Base-by-base conservation (phyloP, 2,329 filamentous ascomycete genomes). In the Hypoxylon sp. region DNA sequence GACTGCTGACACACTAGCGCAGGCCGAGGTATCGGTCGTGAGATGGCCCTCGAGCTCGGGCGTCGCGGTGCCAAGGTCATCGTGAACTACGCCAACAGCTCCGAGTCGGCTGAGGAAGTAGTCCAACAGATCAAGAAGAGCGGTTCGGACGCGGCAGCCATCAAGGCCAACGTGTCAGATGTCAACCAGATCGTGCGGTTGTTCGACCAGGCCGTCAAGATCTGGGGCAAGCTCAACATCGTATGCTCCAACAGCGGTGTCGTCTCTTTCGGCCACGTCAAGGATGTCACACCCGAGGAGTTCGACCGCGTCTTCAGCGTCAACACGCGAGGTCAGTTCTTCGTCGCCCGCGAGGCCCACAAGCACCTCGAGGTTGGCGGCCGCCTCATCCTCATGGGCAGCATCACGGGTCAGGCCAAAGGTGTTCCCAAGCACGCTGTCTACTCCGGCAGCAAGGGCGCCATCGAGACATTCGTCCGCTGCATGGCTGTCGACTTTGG, bases 391-490 rank as follows among this genome's bases (percentile, higher is more conserved):
- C 83, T 94, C 70, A 93, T 91, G 88, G 87, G 85, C 29, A 90
- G 86, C 63, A 92, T 92, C 77, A 90, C 90, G 0, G 79, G 90
- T 76, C 78, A 90, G 81, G 90, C 79, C 61, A 85, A 88, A 76
- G 89, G 86, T 51, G 89, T 93, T 16, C 88, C 89, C 65, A 87
- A 88, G 74, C 91, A 93, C 77, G 84, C 89, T 12, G 84, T 94
- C 50, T 94, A 94, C 83, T 91, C 90, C 21, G 90, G 88, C 12
- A 88, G 84, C 78, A 94, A 94, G 83, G 91, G 90, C 72, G 88
- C 91, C 37, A 89, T 93, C 65, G 91, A 93, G 79, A 90, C 90
- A 9, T 92, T 93, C 78, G 90, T 91, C 71, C 90, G 91, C 77
- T 88, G 86, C 72, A 91, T 93, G 80, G 89, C 91, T 4, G 89